phyloP scores from a whole-genome alignment of 768 basidiomycete genomes.

The Boletellus emodensis region DNA sequence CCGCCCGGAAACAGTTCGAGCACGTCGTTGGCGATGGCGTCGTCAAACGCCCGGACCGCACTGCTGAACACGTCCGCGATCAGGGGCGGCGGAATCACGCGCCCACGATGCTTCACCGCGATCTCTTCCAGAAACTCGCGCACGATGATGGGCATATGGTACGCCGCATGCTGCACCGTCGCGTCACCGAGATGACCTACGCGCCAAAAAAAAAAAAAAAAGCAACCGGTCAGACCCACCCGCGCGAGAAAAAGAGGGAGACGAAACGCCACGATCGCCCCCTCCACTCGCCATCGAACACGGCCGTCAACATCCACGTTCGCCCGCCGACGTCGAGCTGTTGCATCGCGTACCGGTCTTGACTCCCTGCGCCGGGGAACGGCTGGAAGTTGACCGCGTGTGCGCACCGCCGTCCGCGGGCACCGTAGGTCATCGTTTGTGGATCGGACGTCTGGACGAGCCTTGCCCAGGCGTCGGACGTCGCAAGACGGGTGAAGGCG shows the following conservation, averaged over 20 bases:
- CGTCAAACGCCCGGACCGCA: conserved; percentile 59
- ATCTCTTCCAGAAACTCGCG: conserved; percentile 52
- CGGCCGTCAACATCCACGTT: conserved; percentile 62
- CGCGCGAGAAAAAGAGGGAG: neutral
- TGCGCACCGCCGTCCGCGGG: conserved; percentile 38
- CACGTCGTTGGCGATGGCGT: conserved; percentile 64
- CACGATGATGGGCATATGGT: conserved; percentile 65
- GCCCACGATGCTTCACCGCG: conserved; percentile 34
- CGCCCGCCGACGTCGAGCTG: conserved; percentile 53
- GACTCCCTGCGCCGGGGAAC: conserved; percentile 48
- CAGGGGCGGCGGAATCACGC: conserved; percentile 41
- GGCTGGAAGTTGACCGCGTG: conserved; percentile 70
- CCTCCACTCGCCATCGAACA: conserved; percentile 68
- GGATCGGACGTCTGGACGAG: conserved; percentile 50
- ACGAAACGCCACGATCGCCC: neutral
- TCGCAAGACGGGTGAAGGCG: conserved; percentile 48
- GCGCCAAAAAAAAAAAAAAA: neutral
- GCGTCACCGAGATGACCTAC: conserved; percentile 66
- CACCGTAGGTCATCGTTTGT: conserved; percentile 39
- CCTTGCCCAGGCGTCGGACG: conserved; percentile 51
- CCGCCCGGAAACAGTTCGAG: conserved; percentile 58
- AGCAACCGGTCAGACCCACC: neutral
- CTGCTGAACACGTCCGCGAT: conserved; percentile 55
- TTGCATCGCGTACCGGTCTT: conserved; percentile 62
- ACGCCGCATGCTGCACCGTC: conserved; percentile 64